Conservation (phyloP, 75 land plant genomes). For the Pinus taeda region DNA sequence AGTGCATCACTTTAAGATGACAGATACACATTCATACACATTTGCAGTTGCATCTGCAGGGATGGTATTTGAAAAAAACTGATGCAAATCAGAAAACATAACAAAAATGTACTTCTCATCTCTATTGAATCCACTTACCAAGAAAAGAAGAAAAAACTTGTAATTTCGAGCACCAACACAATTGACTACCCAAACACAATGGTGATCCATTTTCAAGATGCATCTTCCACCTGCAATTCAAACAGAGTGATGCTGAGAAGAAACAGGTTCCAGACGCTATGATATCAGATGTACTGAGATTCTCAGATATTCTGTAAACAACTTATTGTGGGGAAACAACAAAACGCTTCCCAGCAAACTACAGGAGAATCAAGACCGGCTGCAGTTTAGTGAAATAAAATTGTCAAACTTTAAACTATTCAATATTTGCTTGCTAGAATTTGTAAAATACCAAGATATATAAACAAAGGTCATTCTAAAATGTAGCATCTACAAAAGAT, state of each 20-base stretch:
- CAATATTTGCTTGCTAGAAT: background rate
- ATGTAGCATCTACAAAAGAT: background rate
- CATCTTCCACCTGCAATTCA: constrained; percentile 67
- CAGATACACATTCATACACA: background rate
- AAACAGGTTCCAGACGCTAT: background rate
- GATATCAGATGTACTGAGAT: background rate
- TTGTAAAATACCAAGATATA: background rate
- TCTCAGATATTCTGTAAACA: background rate
- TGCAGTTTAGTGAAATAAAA: background rate
- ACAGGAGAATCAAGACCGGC: background rate
- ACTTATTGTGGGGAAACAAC: background rate
- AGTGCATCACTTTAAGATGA: background rate
- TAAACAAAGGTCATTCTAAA: background rate
- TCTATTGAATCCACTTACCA: constrained; percentile 43
- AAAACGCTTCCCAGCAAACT: background rate
- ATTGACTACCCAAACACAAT: constrained; percentile 90
- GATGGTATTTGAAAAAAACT: background rate
- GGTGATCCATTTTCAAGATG: constrained; percentile 94
- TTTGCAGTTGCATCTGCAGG: background rate
- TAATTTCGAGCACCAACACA: constrained; percentile 90
- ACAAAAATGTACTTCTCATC: background rate
- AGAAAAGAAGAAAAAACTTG: constrained; percentile 80
- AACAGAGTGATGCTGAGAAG: background rate
- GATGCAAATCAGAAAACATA: background rate
- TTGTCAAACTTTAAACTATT: background rate